phyloP scores from a whole-genome alignment of 2,329 filamentous ascomycete species.

The Stagonosporopsis chrysanthemi region DNA sequence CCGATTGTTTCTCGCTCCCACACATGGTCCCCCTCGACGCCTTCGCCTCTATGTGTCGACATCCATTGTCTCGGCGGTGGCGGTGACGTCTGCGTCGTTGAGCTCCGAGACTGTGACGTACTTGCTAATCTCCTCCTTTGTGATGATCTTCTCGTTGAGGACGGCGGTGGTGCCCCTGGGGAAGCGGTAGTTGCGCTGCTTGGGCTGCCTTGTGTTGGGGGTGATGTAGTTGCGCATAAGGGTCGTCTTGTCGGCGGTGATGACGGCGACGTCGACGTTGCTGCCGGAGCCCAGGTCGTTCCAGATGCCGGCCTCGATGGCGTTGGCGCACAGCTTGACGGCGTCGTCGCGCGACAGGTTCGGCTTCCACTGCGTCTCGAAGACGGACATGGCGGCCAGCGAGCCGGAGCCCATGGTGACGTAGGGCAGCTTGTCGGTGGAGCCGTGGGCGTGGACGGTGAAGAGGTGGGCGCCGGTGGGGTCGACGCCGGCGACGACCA shows the following conservation, averaged over 20 bases:
- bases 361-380: constrained; percentile 94
- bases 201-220: constrained; percentile 88
- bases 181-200: constrained; percentile 94
- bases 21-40: neutral
- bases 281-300: constrained; percentile 97
- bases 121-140: constrained; percentile 89
- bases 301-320: constrained; percentile 96
- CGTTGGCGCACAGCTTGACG: constrained; percentile 81
- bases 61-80: constrained; percentile 70
- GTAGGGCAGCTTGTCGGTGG: constrained; percentile 97
- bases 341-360: constrained; percentile 79
- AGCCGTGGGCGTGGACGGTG: constrained; percentile 98
- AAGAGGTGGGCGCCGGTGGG: constrained; percentile 95
- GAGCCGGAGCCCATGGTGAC: constrained; percentile 99
- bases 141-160: constrained; percentile 95
- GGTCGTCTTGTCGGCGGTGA: constrained; percentile 93
- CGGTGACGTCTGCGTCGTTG: constrained; percentile 69
- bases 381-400: constrained; percentile 95
- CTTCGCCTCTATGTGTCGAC: constrained; percentile 57
- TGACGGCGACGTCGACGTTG: constrained; percentile 96
- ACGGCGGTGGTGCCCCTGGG: constrained; percentile 91
- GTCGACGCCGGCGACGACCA: constrained; percentile 95
- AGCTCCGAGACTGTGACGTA: constrained; percentile 93
- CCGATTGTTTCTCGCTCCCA: neutral
- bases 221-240: constrained; percentile 91